Evolutionary conservation across 176 grass and related monocot genomes (phyloP).

Genomic region (Luzula sylvatica): DNA sequence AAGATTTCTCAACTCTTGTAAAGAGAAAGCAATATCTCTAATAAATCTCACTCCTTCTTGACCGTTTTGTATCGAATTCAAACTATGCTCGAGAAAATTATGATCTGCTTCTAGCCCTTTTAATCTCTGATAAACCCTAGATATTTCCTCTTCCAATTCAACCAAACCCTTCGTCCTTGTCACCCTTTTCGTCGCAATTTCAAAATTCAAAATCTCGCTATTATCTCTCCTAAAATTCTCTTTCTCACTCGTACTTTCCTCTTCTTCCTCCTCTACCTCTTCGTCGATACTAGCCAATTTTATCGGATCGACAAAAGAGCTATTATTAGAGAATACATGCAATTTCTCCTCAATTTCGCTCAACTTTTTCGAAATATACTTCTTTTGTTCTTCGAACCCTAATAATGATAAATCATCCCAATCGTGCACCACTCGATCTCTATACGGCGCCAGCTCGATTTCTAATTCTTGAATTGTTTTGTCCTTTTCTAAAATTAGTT

Average conservation of each 20-base stretch:
- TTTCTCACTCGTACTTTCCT: neutral
- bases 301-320: neutral
- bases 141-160: slow-evolving; percentile 39
- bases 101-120: slow-evolving; percentile 50
- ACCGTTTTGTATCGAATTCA: slow-evolving; percentile 63
- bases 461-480: slow-evolving; percentile 40
- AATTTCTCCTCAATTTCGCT: slow-evolving; percentile 40
- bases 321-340: slow-evolving; percentile 57
- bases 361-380: slow-evolving; percentile 39
- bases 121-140: slow-evolving; percentile 39
- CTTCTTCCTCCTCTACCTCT: neutral
- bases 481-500: slow-evolving; percentile 28
- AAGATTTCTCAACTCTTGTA: slow-evolving; percentile 44
- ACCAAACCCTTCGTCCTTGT: slow-evolving; percentile 25
- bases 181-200: slow-evolving; percentile 11
- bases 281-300: slow-evolving; percentile 22
- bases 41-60: slow-evolving; percentile 41
- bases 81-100: slow-evolving; percentile 66
- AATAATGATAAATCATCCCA: slow-evolving; percentile 36
- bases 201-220: neutral
- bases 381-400: slow-evolving; percentile 49
- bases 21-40: slow-evolving; percentile 46
- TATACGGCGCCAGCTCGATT: slow-evolving; percentile 34
- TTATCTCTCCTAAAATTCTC: slow-evolving; percentile 21
- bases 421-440: slow-evolving; percentile 8